These are phyloP conservation scores for Didymella glomerata DNA, from an alignment of 2,329 filamentous ascomycete species.

Conservation along the genomic window DNA sequence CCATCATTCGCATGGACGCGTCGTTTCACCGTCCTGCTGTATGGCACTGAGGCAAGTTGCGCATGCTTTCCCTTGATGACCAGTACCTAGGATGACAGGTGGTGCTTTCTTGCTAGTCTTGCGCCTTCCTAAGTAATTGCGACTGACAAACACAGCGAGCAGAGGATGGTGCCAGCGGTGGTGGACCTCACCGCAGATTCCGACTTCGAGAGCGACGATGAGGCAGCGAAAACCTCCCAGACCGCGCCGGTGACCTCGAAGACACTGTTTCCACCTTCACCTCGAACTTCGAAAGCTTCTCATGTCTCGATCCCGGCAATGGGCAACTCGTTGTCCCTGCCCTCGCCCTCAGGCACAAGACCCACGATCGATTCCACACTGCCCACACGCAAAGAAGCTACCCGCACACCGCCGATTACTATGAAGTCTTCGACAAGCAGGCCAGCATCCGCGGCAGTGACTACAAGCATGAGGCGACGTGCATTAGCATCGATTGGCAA, in stretches of 20 bases:
- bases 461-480: not conserved
- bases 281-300: not conserved
- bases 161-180: constrained; percentile 18
- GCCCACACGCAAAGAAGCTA: not conserved
- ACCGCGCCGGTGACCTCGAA: not conserved
- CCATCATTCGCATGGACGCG: constrained; percentile 34
- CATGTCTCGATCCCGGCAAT: not conserved
- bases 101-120: not conserved
- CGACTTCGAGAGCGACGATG: constrained; percentile 23
- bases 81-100: not conserved
- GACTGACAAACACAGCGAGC: constrained; percentile 33
- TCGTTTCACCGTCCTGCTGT: constrained; percentile 2
- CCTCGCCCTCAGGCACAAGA: not conserved
- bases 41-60: constrained; percentile 35
- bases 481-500: constrained; percentile 7
- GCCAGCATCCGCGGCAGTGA: not conserved
- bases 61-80: not conserved
- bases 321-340: constrained; percentile 7
- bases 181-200: constrained; percentile 39
- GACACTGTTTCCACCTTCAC: not conserved
- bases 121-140: not conserved
- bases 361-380: not conserved
- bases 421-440: not conserved
- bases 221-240: too few relatives aligned
- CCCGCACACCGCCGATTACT: not conserved